Conservation (phyloP, 805 yeast species). For the Pichia heedii region DNA sequence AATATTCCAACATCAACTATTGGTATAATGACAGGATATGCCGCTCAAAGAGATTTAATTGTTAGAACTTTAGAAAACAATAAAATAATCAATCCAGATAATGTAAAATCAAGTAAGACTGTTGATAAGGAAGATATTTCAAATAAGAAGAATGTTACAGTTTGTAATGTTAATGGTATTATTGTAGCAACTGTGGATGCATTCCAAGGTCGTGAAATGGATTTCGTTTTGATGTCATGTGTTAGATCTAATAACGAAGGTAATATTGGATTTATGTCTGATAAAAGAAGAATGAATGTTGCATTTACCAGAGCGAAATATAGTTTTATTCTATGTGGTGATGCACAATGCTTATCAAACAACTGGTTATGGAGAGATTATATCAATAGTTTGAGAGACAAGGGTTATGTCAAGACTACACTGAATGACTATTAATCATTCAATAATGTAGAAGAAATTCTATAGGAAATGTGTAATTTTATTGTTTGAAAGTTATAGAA, state of each 20-base stretch:
- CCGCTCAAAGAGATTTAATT: conserved; percentile 61
- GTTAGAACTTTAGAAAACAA: conserved; percentile 43
- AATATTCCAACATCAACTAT: conserved; percentile 41
- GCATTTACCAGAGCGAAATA: conserved; percentile 64
- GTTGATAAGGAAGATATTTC: conserved; percentile 55
- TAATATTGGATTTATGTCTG: conserved; percentile 55
- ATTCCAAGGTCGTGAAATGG: conserved; percentile 87
- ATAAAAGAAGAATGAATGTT: conserved; percentile 56
- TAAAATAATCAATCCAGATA: conserved; percentile 45
- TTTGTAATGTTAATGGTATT: conserved; percentile 37
- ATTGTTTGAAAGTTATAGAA: too few relatives aligned
- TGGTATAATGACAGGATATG: conserved; percentile 67
- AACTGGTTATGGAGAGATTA: conserved; percentile 44
- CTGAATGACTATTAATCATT: conserved; percentile 9
- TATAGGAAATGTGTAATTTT: too few relatives aligned
- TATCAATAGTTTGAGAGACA: conserved; percentile 31
- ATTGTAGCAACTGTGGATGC: conserved; percentile 69
- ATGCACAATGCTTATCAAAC: conserved; percentile 41
- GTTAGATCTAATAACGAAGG: conserved; percentile 56
- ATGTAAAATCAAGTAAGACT: conserved; percentile 38
- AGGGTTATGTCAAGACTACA: conserved; percentile 10
- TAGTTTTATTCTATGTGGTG: conserved; percentile 57
- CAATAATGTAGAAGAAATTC: too few relatives aligned
- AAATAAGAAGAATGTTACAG: conserved; percentile 33
- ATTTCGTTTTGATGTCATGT: conserved; percentile 66